Conservation (phyloP, 2,329 filamentous ascomycete species). For the Cladophialophora chaetospira region DNA sequence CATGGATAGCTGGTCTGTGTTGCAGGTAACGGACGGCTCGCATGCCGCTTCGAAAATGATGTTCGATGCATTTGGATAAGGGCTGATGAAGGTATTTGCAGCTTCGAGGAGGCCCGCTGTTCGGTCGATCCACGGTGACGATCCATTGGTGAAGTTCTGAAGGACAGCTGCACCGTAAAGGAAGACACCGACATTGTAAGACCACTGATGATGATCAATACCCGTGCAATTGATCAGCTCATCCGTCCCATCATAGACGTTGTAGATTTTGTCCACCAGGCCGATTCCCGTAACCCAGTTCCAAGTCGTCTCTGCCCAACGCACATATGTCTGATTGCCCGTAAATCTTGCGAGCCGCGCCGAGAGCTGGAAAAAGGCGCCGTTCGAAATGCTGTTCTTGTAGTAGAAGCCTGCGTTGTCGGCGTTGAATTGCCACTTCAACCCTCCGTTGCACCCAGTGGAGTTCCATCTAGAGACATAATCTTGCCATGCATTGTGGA, state of each 20-base stretch:
- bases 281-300: constrained; percentile 60
- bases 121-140: constrained; percentile 56
- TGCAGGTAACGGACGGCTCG: constrained; percentile 63
- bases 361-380: constrained; percentile 78
- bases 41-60: constrained; percentile 69
- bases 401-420: constrained; percentile 78
- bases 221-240: constrained; percentile 58
- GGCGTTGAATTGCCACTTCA: constrained; percentile 79
- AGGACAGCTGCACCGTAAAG: constrained; percentile 46
- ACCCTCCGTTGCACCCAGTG: constrained; percentile 67
- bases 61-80: constrained; percentile 45
- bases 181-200: constrained; percentile 66
- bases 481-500: constrained; percentile 71
- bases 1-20: constrained; percentile 71
- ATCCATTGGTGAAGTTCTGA: constrained; percentile 60
- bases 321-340: constrained; percentile 63
- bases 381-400: constrained; percentile 71
- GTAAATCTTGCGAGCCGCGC: constrained; percentile 71
- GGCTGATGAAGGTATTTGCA: constrained; percentile 53
- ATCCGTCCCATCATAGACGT: constrained; percentile 66
- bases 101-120: constrained; percentile 59
- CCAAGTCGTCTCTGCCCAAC: constrained; percentile 63
- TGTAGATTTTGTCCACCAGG: constrained; percentile 63
- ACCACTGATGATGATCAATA: constrained; percentile 65
- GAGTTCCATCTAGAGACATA: constrained; percentile 71